A percentile compares a stretch with the other conserved stretches of the same genome.
These are phyloP conservation scores for Cajanus cajan DNA, from an alignment of 306 rosid species.

Conservation along the genomic window DNA sequence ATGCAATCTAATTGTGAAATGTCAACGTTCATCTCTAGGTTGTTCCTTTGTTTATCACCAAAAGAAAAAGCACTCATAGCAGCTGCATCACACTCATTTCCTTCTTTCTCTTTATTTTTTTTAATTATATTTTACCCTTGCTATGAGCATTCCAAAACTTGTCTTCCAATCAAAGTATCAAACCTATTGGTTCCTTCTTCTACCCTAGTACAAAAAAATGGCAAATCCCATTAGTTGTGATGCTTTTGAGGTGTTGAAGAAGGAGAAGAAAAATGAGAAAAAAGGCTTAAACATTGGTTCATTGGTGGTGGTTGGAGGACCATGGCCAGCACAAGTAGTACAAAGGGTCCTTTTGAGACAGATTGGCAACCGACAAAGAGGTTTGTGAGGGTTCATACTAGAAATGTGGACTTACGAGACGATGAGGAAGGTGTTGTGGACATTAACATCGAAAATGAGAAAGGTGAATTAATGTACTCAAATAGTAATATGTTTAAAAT, in stretches of 20 bases:
- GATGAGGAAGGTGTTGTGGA: constrained; percentile 37
- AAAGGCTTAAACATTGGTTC: not conserved
- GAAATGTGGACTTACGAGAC: constrained; percentile 38
- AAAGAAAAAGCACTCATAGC: too few relatives aligned
- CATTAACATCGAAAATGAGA: too few relatives aligned
- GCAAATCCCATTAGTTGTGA: constrained; percentile 14
- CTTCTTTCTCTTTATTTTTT: too few relatives aligned
- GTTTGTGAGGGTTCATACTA: constrained; percentile 46
- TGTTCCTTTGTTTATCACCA: too few relatives aligned
- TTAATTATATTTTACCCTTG: too few relatives aligned
- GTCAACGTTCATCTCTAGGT: too few relatives aligned
- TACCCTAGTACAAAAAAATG: constrained; percentile 33
- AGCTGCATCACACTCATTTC: too few relatives aligned
- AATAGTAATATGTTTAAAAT: too few relatives aligned
- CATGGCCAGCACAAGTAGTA: constrained; percentile 82
- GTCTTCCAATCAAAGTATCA: constrained; percentile 65
- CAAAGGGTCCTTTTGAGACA: constrained; percentile 40
- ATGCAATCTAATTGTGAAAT: too few relatives aligned
- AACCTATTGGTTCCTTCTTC: constrained; percentile 24
- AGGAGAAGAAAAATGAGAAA: too few relatives aligned
- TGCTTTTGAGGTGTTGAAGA: not conserved
- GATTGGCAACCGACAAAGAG: constrained; percentile 52
- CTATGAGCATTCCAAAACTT: constrained; percentile 45
- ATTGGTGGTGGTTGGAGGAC: constrained; percentile 1
- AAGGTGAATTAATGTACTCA: too few relatives aligned